A percentile compares a stretch with the other conserved stretches of the same genome.
These are phyloP conservation scores for Cercis canadensis DNA, from an alignment of 306 rosid species.

Conservation along the genomic window DNA sequence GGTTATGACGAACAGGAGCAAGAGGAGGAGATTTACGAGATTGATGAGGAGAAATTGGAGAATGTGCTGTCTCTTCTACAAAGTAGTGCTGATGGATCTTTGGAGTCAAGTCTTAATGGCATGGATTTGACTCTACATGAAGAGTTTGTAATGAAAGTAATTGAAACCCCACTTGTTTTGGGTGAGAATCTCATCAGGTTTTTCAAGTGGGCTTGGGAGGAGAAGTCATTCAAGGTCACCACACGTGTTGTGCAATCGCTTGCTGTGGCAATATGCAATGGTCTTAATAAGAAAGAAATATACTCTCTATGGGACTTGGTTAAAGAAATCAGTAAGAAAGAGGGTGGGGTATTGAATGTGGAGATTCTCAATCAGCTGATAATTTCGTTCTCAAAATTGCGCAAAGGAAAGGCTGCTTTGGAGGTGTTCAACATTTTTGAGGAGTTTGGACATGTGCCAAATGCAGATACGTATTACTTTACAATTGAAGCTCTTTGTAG, in stretches of 20 bases:
- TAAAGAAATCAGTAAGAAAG: slow-evolving; percentile 58
- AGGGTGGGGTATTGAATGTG: slow-evolving; percentile 43
- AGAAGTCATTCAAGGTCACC: slow-evolving; percentile 46
- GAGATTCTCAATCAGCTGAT: slow-evolving; percentile 59
- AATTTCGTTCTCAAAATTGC: slow-evolving; percentile 58
- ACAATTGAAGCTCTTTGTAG: slow-evolving; percentile 69
- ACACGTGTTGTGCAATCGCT: slow-evolving; percentile 52
- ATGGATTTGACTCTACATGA: slow-evolving; percentile 54
- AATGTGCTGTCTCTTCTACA: slow-evolving; percentile 53
- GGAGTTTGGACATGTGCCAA: slow-evolving; percentile 57
- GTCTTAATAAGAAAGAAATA: slow-evolving; percentile 44
- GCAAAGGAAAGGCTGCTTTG: slow-evolving; percentile 74
- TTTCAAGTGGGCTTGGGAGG: slow-evolving; percentile 67
- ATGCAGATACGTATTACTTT: slow-evolving; percentile 63
- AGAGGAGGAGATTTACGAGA: slow-evolving; percentile 45
- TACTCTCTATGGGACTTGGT: slow-evolving; percentile 73
- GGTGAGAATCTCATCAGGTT: slow-evolving; percentile 69
- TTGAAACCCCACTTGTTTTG: slow-evolving; percentile 53
- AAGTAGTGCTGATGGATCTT: slow-evolving; percentile 52
- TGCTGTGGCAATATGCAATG: slow-evolving; percentile 40
- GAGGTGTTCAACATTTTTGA: slow-evolving; percentile 64
- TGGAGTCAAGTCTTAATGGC: slow-evolving; percentile 58
- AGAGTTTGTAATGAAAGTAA: slow-evolving; percentile 52
- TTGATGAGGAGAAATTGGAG: slow-evolving; percentile 62
- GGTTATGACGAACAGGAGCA: slow-evolving; percentile 7